A percentile compares a stretch with the other conserved stretches of the same genome.
Evolutionary conservation across 768 basidiomycete genomes (phyloP).

Genomic region (Scleroderma bovista): DNA sequence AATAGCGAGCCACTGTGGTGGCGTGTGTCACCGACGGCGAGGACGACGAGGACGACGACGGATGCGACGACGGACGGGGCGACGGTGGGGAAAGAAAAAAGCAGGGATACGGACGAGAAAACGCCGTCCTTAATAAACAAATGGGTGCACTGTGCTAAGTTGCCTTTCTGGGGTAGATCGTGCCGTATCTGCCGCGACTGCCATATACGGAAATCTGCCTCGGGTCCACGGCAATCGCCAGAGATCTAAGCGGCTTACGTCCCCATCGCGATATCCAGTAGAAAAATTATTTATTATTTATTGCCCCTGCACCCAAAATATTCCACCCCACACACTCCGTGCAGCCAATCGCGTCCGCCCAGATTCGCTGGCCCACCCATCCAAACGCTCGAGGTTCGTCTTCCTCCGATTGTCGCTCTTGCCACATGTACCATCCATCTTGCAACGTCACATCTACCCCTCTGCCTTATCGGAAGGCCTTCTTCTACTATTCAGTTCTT

Average conservation of each 20-base stretch:
- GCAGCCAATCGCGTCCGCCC: neutral
- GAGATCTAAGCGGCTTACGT: neutral
- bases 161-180: constrained; percentile 17
- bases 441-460: too few species aligned
- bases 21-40: neutral
- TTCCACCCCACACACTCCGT: too few species aligned
- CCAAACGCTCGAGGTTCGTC: too few species aligned
- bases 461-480: too few species aligned
- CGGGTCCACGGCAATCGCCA: constrained; percentile 26
- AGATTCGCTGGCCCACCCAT: neutral
- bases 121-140: constrained; percentile 32
- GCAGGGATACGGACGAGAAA: constrained; percentile 22
- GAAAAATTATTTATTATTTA: too few species aligned
- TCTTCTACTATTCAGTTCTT: too few species aligned
- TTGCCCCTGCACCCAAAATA: neutral
- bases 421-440: too few species aligned
- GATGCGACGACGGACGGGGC: constrained; percentile 20
- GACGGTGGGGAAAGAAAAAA: constrained; percentile 16
- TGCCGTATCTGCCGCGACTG: constrained; percentile 24
- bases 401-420: neutral
- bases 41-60: neutral
- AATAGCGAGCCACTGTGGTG: constrained; percentile 1
- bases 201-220: constrained; percentile 26
- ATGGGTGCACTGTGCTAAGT: constrained; percentile 11
- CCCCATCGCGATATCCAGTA: too few species aligned